These are phyloP conservation scores for Fusarium nisikadoi DNA, from an alignment of 2,329 filamentous ascomycete genomes.

Conservation along the genomic window DNA sequence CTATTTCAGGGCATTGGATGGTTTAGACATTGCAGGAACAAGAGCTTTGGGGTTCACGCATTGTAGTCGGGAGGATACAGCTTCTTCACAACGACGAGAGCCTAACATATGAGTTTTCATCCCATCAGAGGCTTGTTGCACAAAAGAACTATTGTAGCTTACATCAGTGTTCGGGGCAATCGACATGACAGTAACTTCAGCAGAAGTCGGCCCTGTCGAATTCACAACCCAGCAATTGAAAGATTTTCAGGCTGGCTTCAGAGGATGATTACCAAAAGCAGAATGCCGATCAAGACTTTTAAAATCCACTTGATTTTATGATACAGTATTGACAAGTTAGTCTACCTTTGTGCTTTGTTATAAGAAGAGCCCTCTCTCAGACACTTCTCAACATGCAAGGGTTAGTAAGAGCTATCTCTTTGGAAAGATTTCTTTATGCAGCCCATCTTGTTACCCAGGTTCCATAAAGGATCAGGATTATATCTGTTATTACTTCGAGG, in stretches of 20 bases:
- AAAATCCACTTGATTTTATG: too few relatives aligned
- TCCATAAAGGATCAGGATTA: background rate
- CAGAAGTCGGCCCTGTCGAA: accelerated
- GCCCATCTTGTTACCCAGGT: accelerated
- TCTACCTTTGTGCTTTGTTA: background rate
- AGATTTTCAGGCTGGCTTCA: background rate
- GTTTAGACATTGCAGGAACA: background rate
- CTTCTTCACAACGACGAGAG: background rate
- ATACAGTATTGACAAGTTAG: background rate
- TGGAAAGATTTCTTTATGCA: accelerated
- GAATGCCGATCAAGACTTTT: accelerated
- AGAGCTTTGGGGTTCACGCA: background rate
- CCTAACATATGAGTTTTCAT: accelerated
- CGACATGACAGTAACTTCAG: background rate
- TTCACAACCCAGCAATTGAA: too few relatives aligned
- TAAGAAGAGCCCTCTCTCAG: too few relatives aligned
- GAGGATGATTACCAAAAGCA: accelerated
- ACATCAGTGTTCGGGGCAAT: background rate
- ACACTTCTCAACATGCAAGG: background rate
- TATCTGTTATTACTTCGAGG: background rate
- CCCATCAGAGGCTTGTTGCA: accelerated
- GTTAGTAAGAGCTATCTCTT: accelerated
- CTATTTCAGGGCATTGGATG: accelerated
- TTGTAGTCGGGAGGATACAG: background rate
- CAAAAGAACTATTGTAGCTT: background rate